Percentiles rank a stretch among this genome's conserved stretches.
Evolutionary conservation across 1,284 basidiomycete species (phyloP).

Genomic region (Trichosporon ovoides): DNA sequence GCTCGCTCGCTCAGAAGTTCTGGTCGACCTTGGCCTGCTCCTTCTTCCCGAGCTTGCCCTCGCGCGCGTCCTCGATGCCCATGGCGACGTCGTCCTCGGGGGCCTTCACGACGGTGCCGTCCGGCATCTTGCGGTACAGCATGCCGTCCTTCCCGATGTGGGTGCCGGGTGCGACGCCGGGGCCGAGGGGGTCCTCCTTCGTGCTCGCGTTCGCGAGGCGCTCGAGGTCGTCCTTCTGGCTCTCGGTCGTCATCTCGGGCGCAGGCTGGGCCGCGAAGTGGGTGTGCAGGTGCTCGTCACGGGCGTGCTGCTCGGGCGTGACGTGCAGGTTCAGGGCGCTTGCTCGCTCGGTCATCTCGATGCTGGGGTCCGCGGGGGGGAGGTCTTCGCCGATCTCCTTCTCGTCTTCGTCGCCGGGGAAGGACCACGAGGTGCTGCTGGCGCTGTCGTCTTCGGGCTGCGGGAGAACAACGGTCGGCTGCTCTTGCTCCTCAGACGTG

Average conservation of each 20-base stretch:
- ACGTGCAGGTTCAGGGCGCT: neutral
- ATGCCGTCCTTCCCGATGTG: slow-evolving; percentile 34
- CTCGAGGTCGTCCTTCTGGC: slow-evolving; percentile 6
- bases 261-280: neutral
- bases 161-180: slow-evolving; percentile 41
- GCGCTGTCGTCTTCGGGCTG: slow-evolving; percentile 13
- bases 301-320: slow-evolving; percentile 4
- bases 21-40: neutral
- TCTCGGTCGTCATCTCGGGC: neutral
- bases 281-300: neutral
- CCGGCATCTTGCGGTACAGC: slow-evolving; percentile 38
- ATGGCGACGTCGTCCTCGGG: slow-evolving; percentile 46
- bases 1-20: neutral
- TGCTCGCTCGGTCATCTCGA: neutral
- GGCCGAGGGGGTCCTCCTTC: slow-evolving; percentile 39
- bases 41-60: slow-evolving; percentile 10
- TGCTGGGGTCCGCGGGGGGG: slow-evolving; percentile 19
- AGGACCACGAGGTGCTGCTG: slow-evolving; percentile 32
- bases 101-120: slow-evolving; percentile 32
- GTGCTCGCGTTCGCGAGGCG: slow-evolving; percentile 33
- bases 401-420: slow-evolving; percentile 34
- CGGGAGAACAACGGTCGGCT: slow-evolving; percentile 8
- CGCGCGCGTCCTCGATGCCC: slow-evolving; percentile 36
- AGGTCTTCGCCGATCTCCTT: slow-evolving; percentile 37
- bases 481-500: neutral